phyloP scores from a whole-genome alignment of 805 yeast genomes.

The Wickerhamomyces hampshirensis region DNA sequence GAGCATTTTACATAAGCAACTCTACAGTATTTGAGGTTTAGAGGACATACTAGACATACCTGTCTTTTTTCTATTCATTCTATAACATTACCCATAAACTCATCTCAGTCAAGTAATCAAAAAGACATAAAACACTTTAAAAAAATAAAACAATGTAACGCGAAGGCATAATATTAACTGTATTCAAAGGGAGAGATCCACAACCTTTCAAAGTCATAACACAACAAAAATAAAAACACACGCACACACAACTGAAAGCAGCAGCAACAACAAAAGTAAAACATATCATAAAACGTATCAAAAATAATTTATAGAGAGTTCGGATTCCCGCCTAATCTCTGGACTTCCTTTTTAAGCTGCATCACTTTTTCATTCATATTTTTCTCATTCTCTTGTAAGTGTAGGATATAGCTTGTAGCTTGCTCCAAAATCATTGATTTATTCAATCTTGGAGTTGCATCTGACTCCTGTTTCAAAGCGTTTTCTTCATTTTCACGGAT shows the following conservation, averaged over 20 bases:
- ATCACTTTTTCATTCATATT: slow-evolving; percentile 29
- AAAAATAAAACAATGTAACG: neutral
- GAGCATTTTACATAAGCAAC: too few relatives aligned
- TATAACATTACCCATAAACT: neutral
- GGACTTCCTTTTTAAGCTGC: slow-evolving; percentile 23
- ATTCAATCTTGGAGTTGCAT: slow-evolving; percentile 41
- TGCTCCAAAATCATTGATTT: slow-evolving; percentile 65
- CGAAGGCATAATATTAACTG: too few relatives aligned
- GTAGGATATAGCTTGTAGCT: slow-evolving; percentile 57
- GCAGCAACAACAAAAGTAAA: too few relatives aligned
- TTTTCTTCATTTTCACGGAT: slow-evolving; percentile 22
- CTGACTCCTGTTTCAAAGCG: slow-evolving; percentile 10
- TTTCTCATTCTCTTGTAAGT: slow-evolving; percentile 46
- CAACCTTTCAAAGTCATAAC: too few relatives aligned
- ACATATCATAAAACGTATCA: slow-evolving; percentile 1
- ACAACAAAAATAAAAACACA: too few relatives aligned
- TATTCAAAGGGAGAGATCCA: too few relatives aligned
- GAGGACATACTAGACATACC: too few relatives aligned
- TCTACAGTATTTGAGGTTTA: too few relatives aligned
- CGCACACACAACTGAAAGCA: too few relatives aligned
- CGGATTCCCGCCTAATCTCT: slow-evolving; percentile 20
- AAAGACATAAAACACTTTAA: neutral
- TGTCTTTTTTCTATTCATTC: neutral
- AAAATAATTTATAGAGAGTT: neutral
- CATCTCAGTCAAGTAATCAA: neutral